Base-by-base conservation (phyloP, 768 basidiomycete species). In the Tulasnella sp. region DNA sequence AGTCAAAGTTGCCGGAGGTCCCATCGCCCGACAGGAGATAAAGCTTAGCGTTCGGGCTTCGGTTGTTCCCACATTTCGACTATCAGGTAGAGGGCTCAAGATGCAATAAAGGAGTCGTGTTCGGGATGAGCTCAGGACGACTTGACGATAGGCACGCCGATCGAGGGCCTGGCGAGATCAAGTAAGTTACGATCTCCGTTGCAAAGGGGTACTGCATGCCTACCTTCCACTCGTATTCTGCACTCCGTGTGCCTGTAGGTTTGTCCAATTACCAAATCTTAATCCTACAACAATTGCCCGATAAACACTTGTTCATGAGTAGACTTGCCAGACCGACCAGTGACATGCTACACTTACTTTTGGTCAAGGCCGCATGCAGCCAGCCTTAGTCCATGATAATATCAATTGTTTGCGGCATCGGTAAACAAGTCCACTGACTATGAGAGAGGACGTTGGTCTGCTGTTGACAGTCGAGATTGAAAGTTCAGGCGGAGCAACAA, bases 201-300 rank as follows among this genome's bases (percentile, higher is more conserved):
- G 34, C 48, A n/a, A 1, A 0, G 40, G 42, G 42, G 28, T 6
- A 37, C 41, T 7, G 8, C 44, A 24, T 28, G 83, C 89, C 72
- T 78, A 93, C 96, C 89, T 96, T 97, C 96, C 96, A 98, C 83
- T 97, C 96, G 79, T 94, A 93, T 83, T 95, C 93, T 1, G 92
- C 89, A 48, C 86, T 89, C 96, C 96, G 96, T 6, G 88, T 89
- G 8, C 93, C 93, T 50, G 89, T 92, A 3, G 83, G 85, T 83
- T 95, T 93, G 81, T 96, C 93, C 42, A 95, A 83, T 50, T 89
- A 88, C 94, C 96, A 97, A 18, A 96, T 86, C 86, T 96, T 97
- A 84, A 98, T 95, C 82, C 94, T 94, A 83, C 34, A 24, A 4
- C 78, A 20, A 48, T 64, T 28, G 24, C 48, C 46, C 5, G 6